A percentile compares a stretch with the other conserved stretches of the same genome.
Evolutionary conservation across 495 filamentous ascomycete genomes (phyloP).

Genomic region (Penicillium samsonianum): DNA sequence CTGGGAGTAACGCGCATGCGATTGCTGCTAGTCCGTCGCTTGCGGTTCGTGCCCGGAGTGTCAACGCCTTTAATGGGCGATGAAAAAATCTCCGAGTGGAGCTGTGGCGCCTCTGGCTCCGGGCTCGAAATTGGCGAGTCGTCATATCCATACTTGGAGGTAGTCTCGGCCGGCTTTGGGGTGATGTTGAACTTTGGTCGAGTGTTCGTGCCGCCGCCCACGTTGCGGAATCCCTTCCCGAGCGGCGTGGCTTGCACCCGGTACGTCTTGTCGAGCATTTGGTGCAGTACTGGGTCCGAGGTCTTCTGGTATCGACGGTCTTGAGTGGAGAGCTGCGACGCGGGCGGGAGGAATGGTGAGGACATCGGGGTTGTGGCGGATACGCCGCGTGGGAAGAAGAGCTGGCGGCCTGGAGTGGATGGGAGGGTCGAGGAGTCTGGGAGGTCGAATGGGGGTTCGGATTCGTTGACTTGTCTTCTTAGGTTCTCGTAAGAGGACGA

Average conservation of each 20-base stretch:
- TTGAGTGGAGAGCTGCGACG: conserved; percentile 39
- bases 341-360: conserved; percentile 54
- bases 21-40: conserved; percentile 38
- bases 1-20: conserved; percentile 48
- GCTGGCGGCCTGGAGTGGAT: conserved; percentile 41
- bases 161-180: conserved; percentile 33
- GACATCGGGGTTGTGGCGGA: conserved; percentile 40
- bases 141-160: conserved; percentile 35
- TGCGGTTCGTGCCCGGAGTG: conserved; percentile 42
- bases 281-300: conserved; percentile 78
- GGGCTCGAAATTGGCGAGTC: conserved; percentile 74
- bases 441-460: conserved; percentile 36
- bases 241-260: conserved; percentile 89
- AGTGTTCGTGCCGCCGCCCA: conserved; percentile 24
- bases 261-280: conserved; percentile 89
- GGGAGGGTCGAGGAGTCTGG: conserved; percentile 46
- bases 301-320: conserved; percentile 38
- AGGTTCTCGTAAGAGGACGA: conserved; percentile 38
- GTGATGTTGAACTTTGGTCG: conserved; percentile 41
- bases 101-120: conserved; percentile 74
- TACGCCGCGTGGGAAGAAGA: conserved; percentile 33
- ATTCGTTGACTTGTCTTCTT: conserved; percentile 32
- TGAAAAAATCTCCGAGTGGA: conserved; percentile 83
- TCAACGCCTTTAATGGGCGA: conserved; percentile 55
- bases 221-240: conserved; percentile 43